Evolutionary conservation across 176 grass and related monocot genomes (phyloP), one percentile per base, ranked within the genome.

Genomic region (Aegilops tauschii): DNA sequence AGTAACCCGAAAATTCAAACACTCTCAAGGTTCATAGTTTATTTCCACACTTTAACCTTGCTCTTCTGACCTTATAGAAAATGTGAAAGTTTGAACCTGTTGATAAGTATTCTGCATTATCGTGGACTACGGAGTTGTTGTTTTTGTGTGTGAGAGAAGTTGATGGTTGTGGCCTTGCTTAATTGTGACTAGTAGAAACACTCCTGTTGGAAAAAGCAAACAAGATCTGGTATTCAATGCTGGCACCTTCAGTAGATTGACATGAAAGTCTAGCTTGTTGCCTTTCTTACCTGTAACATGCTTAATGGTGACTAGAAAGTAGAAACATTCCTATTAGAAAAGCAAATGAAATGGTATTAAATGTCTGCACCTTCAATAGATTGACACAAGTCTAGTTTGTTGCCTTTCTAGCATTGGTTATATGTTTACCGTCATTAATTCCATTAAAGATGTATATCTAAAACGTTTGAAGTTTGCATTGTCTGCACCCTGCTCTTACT

Each of bases 1-100:
- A 59, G 91, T 91, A 65, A 93, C 82, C 68, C 81, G 86, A 34
- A 84, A 93, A 82, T 80, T 95, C 18, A 95, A 95, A 87, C 93
- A 95, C n/a, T 92, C 88, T 45, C 89, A 95, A 93, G 89, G 89
- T 93, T 93, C 34, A 32, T 81, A 62, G 20, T 21, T 54, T 77
- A 77, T 78, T 67, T 66, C 37, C 45, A 44, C 12, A 85, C 80
- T 66, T 21, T 8, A 16, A 35, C 12, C 8, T 64, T 34, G 21
- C 29, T 71, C 13, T 59, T 29, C n/a, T 3, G n/a, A 73, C 69
- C 5, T 71, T 7, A 37, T 74, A 31, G 72, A 75, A 75, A 42
- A 8, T 52, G 8, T 65, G 32, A 49, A 77, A 78, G 29, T 54
- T 68, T 28, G 30, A 85, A 68, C 44, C 25, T 77, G 17, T 29